Percentiles rank a stretch among this genome's conserved stretches.
These are phyloP conservation scores for Allium cepa DNA, from an alignment of 106 monocot genomes.

Conservation along the genomic window DNA sequence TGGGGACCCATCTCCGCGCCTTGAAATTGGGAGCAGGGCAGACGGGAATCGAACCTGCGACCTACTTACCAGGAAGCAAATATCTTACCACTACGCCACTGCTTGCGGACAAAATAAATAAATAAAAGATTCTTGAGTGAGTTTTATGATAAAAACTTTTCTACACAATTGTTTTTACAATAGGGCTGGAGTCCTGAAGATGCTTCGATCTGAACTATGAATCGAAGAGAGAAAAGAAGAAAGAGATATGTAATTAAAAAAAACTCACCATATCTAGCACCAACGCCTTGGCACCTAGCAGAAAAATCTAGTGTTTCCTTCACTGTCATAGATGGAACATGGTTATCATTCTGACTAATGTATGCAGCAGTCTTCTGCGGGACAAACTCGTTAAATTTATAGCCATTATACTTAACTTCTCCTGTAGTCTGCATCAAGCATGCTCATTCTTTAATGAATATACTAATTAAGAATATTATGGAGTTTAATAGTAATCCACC, in stretches of 20 bases:
- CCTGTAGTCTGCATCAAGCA: constrained; percentile 28
- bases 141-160: too few species aligned
- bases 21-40: too few species aligned
- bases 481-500: background rate
- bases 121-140: too few species aligned
- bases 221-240: too few species aligned
- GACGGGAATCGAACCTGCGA: too few species aligned
- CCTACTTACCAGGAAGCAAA: too few species aligned
- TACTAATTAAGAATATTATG: background rate
- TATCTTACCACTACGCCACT: too few species aligned
- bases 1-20: too few species aligned
- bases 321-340: constrained; percentile 78
- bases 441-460: background rate
- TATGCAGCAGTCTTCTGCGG: constrained; percentile 80
- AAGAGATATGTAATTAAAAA: background rate
- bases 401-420: constrained; percentile 62
- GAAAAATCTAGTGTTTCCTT: constrained; percentile 82
- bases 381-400: constrained; percentile 60
- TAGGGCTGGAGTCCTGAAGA: too few species aligned
- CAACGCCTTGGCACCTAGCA: constrained; percentile 67
- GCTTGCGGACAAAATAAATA: too few species aligned
- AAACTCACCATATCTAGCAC: constrained; percentile 48
- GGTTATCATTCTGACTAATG: constrained; percentile 80
- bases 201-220: too few species aligned
- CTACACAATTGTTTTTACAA: too few species aligned